phyloP scores from a whole-genome alignment of 805 yeast genomes.

The Yamadazyma nakazawae region DNA sequence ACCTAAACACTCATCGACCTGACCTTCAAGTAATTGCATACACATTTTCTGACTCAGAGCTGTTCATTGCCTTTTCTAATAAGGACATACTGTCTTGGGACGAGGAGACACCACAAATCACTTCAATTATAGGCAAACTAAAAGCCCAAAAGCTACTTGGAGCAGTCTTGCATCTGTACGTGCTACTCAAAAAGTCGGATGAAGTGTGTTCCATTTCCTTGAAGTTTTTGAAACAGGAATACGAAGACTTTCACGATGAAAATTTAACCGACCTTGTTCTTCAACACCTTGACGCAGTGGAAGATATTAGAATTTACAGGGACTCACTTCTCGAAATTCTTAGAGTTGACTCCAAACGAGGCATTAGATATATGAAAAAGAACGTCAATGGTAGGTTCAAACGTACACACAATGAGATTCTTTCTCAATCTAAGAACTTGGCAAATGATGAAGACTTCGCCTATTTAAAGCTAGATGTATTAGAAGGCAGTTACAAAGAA shows the following conservation, averaged over 20 bases:
- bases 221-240: slow-evolving; percentile 4
- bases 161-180: slow-evolving; percentile 12
- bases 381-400: slow-evolving; percentile 24
- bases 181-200: slow-evolving; percentile 8
- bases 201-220: slow-evolving; percentile 3
- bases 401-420: slow-evolving; percentile 27
- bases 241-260: background rate
- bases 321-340: slow-evolving; percentile 31
- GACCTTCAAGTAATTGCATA: slow-evolving; percentile 11
- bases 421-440: slow-evolving; percentile 26
- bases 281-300: slow-evolving; percentile 10
- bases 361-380: slow-evolving; percentile 29
- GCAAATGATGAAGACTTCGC: slow-evolving; percentile 23
- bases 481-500: slow-evolving; percentile 29
- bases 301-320: slow-evolving; percentile 25
- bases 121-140: slow-evolving; percentile 4
- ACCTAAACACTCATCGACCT: slow-evolving; percentile 5
- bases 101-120: slow-evolving; percentile 1
- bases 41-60: slow-evolving; percentile 7
- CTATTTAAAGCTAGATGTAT: slow-evolving; percentile 30
- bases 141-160: slow-evolving; percentile 2
- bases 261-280: slow-evolving; percentile 9
- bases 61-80: slow-evolving; percentile 13
- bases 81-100: slow-evolving; percentile 17
- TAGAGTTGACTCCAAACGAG: slow-evolving; percentile 24